phyloP scores from a whole-genome alignment of 164 flowering plant species.

The Vitis vinifera region ASM3070453v1 NC_081822.1:35461501-35462000 shows the following conservation, averaged over 20 bases:
- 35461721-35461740: neutral
- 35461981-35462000: too few relatives aligned
- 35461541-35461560: too few relatives aligned
- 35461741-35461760: constrained; percentile 43
- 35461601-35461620: constrained; percentile 31
- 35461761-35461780: constrained; percentile 95
- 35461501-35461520: too few relatives aligned
- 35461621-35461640: neutral
- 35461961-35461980: too few relatives aligned
- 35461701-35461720: constrained; percentile 8
- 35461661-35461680: neutral
- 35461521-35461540: too few relatives aligned
- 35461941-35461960: too few relatives aligned
- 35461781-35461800: constrained; percentile 80
- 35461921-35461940: too few relatives aligned
- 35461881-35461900: constrained; percentile 79
- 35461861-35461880: constrained; percentile 93
- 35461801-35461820: constrained; percentile 39
- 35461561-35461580: too few relatives aligned
- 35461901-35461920: constrained; percentile 73
- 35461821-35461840: constrained; percentile 72
- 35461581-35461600: constrained; percentile 49
- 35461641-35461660: neutral
- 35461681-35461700: neutral
- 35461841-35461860: constrained; percentile 80